Evolutionary conservation across 2,329 filamentous ascomycete species (phyloP), one percentile per base, ranked within the genome.

Genomic region (Aspergillus fumigatiaffinis): DNA sequence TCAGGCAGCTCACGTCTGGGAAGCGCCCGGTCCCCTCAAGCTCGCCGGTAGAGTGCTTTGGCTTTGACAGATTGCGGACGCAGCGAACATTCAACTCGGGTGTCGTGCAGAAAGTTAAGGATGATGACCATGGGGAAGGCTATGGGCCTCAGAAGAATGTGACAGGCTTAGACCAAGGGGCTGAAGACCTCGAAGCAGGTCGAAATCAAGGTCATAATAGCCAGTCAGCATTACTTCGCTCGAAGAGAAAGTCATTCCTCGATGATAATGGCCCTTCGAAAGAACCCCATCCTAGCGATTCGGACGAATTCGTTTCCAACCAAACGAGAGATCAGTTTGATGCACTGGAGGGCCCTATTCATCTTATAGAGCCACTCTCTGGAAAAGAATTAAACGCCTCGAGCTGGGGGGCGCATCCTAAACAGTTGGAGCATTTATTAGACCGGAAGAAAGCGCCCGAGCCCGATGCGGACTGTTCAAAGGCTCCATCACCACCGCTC

Each of bases 41-140:
- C n/a, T 60, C 64, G 23, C 58, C 57, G 41, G 51, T 53, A 14
- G 58, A 55, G 21, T 50, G 51, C 44, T n/a, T 62, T 51, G 56
- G 52, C 23, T 48, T 63, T 48, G 62, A 63, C 42, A 54, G 54
- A 52, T 58, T 65, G 58, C 66, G 59, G 50, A 53, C 65, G 25
- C 67, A 64, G 51, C 65, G 66, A 50, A 68, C 68, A 64, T 64
- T 72, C 42, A 67, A 65, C 41, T 66, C 64, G 21, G 66, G 61
- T 23, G 54, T 66, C 50, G 63, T 66, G 56, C 66, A 59, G 29
- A 57, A 58, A 26, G 59, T 64, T n/a, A 63, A 66, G 44, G 60
- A 66, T 20, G 58, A 63, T 25, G 53, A 55, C 12, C 25, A 47
- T n/a, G 63, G 66, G 38, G 61, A 62, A 14, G 46, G 57, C 44